Conservation (phyloP, 352 stramenopile species). For the Pythium folliculosum region DNA sequence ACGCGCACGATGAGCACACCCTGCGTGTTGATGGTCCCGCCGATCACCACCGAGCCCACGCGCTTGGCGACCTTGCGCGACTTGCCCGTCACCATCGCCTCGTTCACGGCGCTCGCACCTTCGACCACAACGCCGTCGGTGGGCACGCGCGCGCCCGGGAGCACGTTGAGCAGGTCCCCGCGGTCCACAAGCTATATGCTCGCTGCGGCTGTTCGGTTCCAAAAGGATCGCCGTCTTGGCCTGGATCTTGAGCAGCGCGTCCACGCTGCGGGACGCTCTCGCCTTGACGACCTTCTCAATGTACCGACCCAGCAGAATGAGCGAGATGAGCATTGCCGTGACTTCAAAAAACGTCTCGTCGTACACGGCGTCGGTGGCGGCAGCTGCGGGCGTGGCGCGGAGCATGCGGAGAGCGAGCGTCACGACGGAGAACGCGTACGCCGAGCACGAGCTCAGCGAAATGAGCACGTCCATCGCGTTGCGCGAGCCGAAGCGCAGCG, state of each 20-base stretch:
- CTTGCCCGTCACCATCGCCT: slow-evolving; percentile 80
- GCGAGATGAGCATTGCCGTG: slow-evolving; percentile 61
- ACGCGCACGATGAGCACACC: slow-evolving; percentile 68
- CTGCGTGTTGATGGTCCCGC: slow-evolving; percentile 68
- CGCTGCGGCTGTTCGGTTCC: slow-evolving; percentile 41
- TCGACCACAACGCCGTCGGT: slow-evolving; percentile 71
- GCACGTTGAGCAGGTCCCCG: slow-evolving; percentile 65
- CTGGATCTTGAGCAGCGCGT: slow-evolving; percentile 65
- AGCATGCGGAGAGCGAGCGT: slow-evolving; percentile 31
- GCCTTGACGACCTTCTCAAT: slow-evolving; percentile 75
- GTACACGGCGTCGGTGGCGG: slow-evolving; percentile 2
- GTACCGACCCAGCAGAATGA: slow-evolving; percentile 75
- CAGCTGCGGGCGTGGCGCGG: not conserved
- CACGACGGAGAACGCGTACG: slow-evolving; percentile 66
- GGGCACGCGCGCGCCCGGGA: slow-evolving; percentile 64
- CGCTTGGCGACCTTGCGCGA: slow-evolving; percentile 65
- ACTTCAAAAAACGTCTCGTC: slow-evolving; percentile 77
- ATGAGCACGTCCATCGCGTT: slow-evolving; percentile 82
- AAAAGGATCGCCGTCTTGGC: slow-evolving; percentile 90
- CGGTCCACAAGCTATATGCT: slow-evolving; percentile 71
- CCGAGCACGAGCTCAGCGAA: slow-evolving; percentile 63
- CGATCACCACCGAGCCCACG: slow-evolving; percentile 56
- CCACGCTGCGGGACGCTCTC: slow-evolving; percentile 65
- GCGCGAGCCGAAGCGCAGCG: slow-evolving; percentile 54
- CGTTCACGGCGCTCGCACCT: slow-evolving; percentile 63